phyloP scores from a whole-genome alignment of 768 basidiomycete species.

The Tylopilus sp. region DNA sequence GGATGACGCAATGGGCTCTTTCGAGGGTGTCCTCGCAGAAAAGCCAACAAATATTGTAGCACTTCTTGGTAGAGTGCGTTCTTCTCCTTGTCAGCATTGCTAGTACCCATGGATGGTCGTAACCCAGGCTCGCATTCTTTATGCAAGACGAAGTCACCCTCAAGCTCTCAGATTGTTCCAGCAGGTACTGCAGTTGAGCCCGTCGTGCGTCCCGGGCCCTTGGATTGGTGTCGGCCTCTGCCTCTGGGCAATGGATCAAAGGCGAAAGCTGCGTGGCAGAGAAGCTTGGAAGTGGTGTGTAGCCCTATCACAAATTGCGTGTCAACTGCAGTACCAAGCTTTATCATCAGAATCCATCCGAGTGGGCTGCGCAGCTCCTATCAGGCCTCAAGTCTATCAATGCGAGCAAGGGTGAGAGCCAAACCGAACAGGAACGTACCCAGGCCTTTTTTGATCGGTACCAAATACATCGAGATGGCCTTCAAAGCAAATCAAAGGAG shows the following conservation, averaged over 20 bases:
- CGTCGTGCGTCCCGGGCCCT: constrained; percentile 84
- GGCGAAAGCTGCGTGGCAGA: constrained; percentile 85
- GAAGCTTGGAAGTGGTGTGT: constrained; percentile 81
- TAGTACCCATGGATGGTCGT: neutral
- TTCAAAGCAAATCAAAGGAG: constrained; percentile 74
- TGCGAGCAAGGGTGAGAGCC: constrained; percentile 68
- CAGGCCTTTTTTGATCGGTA: constrained; percentile 60
- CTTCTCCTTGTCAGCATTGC: neutral
- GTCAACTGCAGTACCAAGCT: neutral
- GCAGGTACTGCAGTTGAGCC: constrained; percentile 72
- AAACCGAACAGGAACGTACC: constrained; percentile 59
- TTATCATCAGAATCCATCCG: constrained; percentile 59
- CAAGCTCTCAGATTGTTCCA: constrained; percentile 86
- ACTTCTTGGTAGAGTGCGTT: constrained; percentile 73
- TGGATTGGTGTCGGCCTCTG: constrained; percentile 95
- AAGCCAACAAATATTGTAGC: constrained; percentile 88
- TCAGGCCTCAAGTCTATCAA: constrained; percentile 88
- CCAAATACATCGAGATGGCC: constrained; percentile 68
- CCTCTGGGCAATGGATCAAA: constrained; percentile 88
- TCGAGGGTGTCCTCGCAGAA: constrained; percentile 72
- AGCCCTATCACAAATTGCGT: neutral
- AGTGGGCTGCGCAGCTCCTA: constrained; percentile 77
- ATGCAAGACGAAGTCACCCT: constrained; percentile 70
- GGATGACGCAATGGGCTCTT: constrained; percentile 78
- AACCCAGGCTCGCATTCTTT: constrained; percentile 75